Conservation (phyloP, 345 rosid species). For the Cardamine chenopodiifolia region DNA sequence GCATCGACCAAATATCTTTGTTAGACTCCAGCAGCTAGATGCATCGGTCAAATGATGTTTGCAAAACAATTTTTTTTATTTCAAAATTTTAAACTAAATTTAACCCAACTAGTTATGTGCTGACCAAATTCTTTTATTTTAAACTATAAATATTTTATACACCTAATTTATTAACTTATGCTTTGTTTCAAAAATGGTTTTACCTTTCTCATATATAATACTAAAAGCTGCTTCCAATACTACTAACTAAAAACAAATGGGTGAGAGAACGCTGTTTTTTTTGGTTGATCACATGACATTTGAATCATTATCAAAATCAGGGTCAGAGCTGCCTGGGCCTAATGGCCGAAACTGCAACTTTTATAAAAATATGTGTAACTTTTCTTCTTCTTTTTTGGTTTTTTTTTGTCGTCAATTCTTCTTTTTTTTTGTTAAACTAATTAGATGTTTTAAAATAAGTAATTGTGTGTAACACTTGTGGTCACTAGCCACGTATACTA, state of each 20-base stretch:
- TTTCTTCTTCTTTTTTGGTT: too few species aligned
- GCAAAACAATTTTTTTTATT: too few species aligned
- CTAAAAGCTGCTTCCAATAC: not conserved
- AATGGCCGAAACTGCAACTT: not conserved
- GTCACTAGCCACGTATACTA: not conserved
- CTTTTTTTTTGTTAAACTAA: too few species aligned
- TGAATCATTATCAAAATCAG: not conserved
- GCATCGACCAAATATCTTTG: too few species aligned
- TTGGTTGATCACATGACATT: slow-evolving; percentile 4
- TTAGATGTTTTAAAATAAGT: not conserved
- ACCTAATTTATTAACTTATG: too few species aligned
- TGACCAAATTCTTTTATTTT: too few species aligned
- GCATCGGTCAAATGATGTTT: too few species aligned
- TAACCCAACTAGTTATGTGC: too few species aligned
- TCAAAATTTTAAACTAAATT: too few species aligned
- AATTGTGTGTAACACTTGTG: not conserved
- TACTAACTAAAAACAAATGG: not conserved
- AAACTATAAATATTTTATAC: too few species aligned
- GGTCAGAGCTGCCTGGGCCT: not conserved
- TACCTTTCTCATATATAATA: not conserved
- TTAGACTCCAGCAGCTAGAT: too few species aligned
- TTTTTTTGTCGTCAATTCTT: too few species aligned
- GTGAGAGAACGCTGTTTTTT: not conserved
- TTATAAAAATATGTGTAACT: not conserved
- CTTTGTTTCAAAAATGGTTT: not conserved